A percentile compares a stretch with the other conserved stretches of the same genome.
These are phyloP conservation scores for Escovopsis weberi DNA, from an alignment of 2,329 filamentous ascomycete genomes.

Conservation along the genomic window DNA sequence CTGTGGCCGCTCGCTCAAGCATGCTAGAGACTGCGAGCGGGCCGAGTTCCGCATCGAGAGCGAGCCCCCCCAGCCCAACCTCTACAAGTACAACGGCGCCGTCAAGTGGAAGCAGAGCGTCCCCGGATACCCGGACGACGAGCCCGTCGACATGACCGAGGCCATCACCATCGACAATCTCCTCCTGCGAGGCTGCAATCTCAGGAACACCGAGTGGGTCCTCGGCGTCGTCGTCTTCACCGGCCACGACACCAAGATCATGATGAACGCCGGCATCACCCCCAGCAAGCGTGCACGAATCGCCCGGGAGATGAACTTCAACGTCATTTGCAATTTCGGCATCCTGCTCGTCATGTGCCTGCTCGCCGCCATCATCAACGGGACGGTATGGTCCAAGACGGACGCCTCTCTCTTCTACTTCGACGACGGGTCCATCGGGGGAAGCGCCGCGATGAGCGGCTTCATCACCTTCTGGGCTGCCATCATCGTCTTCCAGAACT, in stretches of 20 bases:
- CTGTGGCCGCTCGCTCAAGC: slow-evolving; percentile 66
- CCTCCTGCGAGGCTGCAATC: slow-evolving; percentile 79
- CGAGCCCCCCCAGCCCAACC: slow-evolving; percentile 79
- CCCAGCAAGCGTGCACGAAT: slow-evolving; percentile 88
- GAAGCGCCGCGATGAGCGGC: slow-evolving; percentile 60
- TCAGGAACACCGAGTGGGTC: slow-evolving; percentile 93
- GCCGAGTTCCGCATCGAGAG: slow-evolving; percentile 81
- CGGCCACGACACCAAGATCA: slow-evolving; percentile 94
- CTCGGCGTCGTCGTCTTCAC: slow-evolving; percentile 89
- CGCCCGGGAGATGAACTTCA: slow-evolving; percentile 88
- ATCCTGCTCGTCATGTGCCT: slow-evolving; percentile 85
- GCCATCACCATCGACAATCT: slow-evolving; percentile 92
- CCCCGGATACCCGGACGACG: slow-evolving; percentile 43
- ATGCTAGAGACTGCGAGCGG: slow-evolving; percentile 84
- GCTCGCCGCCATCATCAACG: slow-evolving; percentile 70
- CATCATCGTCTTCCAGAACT: slow-evolving; percentile 91
- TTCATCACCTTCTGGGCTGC: slow-evolving; percentile 96
- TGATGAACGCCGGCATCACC: slow-evolving; percentile 94
- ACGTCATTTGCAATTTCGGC: slow-evolving; percentile 91
- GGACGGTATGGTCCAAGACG: slow-evolving; percentile 61
- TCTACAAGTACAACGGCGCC: slow-evolving; percentile 89
- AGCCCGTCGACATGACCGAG: slow-evolving; percentile 69
- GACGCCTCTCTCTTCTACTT: slow-evolving; percentile 69
- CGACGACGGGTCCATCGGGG: slow-evolving; percentile 72
- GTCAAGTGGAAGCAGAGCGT: slow-evolving; percentile 73